Evolutionary conservation across 371 early-diverging fungal species (phyloP).

Genomic region (Mortierella sp.): DNA sequence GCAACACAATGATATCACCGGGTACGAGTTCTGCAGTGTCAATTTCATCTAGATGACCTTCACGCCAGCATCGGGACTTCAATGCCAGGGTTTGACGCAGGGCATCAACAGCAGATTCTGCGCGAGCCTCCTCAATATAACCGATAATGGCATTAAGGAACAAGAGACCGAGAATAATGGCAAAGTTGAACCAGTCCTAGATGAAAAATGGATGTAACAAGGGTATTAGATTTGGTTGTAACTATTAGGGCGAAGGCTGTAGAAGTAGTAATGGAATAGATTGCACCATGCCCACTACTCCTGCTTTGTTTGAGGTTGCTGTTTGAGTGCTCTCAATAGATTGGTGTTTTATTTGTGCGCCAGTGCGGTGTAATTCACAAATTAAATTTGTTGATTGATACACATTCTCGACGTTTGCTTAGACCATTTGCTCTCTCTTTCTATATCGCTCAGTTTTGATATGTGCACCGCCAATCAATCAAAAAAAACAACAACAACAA

Average conservation of each 20-base stretch:
- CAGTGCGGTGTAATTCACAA: not conserved
- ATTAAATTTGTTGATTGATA: constrained; percentile 3
- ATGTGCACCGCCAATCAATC: not conserved
- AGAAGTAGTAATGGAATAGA: too few relatives aligned
- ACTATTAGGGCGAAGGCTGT: too few relatives aligned
- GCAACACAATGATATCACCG: constrained; percentile 90
- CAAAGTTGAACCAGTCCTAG: constrained; percentile 85
- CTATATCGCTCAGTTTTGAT: not conserved
- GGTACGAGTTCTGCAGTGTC: constrained; percentile 83
- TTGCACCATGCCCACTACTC: too few relatives aligned
- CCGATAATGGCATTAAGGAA: constrained; percentile 92
- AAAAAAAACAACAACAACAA: too few relatives aligned
- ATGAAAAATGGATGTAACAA: not conserved
- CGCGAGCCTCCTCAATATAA: constrained; percentile 89
- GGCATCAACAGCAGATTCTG: constrained; percentile 91
- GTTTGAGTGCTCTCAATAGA: not conserved
- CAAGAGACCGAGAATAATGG: constrained; percentile 83
- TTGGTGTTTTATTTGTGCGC: too few relatives aligned
- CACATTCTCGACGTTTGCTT: constrained; percentile 1
- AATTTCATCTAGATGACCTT: constrained; percentile 81
- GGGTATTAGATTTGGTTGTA: too few relatives aligned
- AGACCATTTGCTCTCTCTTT: too few relatives aligned
- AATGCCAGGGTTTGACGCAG: constrained; percentile 91
- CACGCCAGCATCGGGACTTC: constrained; percentile 82
- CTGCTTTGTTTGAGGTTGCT: not conserved